Evolutionary conservation across 352 stramenopile species (phyloP), one percentile per base, ranked within the genome.

Genomic region (Phytophthora cajani): DNA sequence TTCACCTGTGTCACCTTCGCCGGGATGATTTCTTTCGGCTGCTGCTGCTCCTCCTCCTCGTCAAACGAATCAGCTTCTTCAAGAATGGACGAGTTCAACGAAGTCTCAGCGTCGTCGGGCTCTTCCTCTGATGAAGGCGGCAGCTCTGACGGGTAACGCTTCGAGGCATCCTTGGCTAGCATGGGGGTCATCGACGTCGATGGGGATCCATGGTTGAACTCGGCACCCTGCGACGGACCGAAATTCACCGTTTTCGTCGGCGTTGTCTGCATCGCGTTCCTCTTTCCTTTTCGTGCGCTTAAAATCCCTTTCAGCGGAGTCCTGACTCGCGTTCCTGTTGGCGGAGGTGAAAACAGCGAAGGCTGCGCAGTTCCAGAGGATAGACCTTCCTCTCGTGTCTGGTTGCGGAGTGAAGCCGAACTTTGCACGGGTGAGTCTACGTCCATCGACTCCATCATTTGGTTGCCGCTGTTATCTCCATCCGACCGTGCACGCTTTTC

Each of bases 151-250:
- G 88, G 87, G 63, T 91, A 96, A 69, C 92, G 85, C 12, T 70
- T 75, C 19, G 69, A 77, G 12, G 88, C 85, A 30, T 88, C 80
- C 52, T 81, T 81, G 10, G 82, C 79, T 8, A 66, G 71, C 87
- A 96, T 92, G 0, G 87, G 89, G 5, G 89, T 96, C 87, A 96
- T 95, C 2, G 87, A 94, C n/a, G 85, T 95, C 9, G 87, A 93
- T 14, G 89, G 89, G 0, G 86, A 93, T 1, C 85, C 87, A 38
- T 84, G 66, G 27, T 93, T 90, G 72, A 95, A 96, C 63, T 96
- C 85, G 5, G 87, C 84, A 36, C 85, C 85, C 64, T 92, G 77
- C 5, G 89, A 78, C 10, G 89, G 87, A 33, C 89, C 89, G 74
- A 96, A 96, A 64, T 93, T 93, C 25, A 96, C 85, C 19, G 80